A percentile compares a stretch with the other conserved stretches of the same genome.
These are phyloP conservation scores for Escovopsis sp. DNA, from an alignment of 2,329 filamentous ascomycete genomes.

Conservation along the genomic window DNA sequence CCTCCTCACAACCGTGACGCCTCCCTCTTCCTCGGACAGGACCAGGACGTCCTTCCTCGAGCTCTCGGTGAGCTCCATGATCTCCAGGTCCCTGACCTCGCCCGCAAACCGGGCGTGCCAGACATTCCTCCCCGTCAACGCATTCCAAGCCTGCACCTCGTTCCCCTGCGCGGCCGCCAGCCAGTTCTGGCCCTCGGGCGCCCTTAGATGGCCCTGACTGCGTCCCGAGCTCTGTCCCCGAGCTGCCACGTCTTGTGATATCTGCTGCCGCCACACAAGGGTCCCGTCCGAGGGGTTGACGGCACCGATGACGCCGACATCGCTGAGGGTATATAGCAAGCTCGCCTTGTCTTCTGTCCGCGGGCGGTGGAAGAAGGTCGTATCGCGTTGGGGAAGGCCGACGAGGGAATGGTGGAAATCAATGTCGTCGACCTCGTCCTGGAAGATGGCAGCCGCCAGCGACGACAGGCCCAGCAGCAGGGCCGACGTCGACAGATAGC, in stretches of 20 bases:
- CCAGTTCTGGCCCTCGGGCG: constrained; percentile 65
- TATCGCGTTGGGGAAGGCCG: constrained; percentile 63
- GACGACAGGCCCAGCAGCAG: constrained; percentile 24
- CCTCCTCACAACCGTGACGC: constrained; percentile 46
- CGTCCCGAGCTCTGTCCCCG: too few species aligned
- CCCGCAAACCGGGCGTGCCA: constrained; percentile 55
- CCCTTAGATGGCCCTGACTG: constrained; percentile 46
- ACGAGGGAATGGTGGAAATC: constrained; percentile 89
- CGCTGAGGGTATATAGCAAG: constrained; percentile 79
- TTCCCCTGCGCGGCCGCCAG: constrained; percentile 58
- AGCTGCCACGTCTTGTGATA: constrained; percentile 35
- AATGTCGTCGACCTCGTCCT: constrained; percentile 78
- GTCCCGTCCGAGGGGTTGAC: constrained; percentile 77
- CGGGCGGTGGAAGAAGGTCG: constrained; percentile 91
- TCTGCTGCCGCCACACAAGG: constrained; percentile 71
- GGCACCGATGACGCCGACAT: constrained; percentile 69
- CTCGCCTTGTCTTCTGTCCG: constrained; percentile 69
- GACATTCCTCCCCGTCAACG: constrained; percentile 59
- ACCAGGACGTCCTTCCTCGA: constrained; percentile 56
- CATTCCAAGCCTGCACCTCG: constrained; percentile 68
- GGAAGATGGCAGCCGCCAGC: constrained; percentile 52
- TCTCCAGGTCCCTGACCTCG: constrained; percentile 54
- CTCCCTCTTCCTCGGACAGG: constrained; percentile 46
- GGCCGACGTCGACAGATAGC: constrained; percentile 19
- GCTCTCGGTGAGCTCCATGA: constrained; percentile 53